Evolutionary conservation across 1,284 basidiomycete genomes (phyloP), one percentile per base, ranked within the genome.

Genomic region (Chalciporus sp.): DNA sequence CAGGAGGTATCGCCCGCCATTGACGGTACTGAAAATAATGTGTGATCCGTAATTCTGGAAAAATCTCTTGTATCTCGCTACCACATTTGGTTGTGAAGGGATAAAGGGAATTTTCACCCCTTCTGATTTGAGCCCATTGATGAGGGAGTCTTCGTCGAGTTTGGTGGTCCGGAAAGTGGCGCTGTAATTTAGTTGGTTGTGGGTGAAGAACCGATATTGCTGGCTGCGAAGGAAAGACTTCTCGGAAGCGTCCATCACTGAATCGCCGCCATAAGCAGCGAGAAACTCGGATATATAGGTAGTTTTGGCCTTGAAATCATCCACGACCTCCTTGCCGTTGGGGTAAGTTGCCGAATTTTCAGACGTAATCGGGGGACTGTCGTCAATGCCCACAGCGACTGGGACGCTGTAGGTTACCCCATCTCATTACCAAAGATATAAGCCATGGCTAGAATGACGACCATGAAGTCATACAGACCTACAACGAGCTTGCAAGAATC

Each of bases 191-290:
- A 23, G 40, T 8, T 50, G 11, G 10, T 40, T 28, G 28, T 14
- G 42, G 14, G 29, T 51, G 26, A 51, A 51, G 42, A 51, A 51
- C n/a, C 41, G n/a, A 28, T 44, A 51, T 26, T 51, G 49, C 7
- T 51, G 49, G 10, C 8, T 9, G 26, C 43, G 31, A 19, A 51
- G 49, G 42, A 51, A 51, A 4, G 49, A 51, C 20, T 51, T 51
- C 23, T 42, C 23, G 11, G 49, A 40, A 7, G 49, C 49, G 31
- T 26, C 28, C 9, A 27, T 6, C 7, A 17, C 49, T 8, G 49
- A 51, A 10, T 29, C 43, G 2, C 41, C 37, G 1, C 49, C 49
- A 8, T 41, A 43, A 5, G 43, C 49, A 28, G 49, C 49, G 2
- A 51, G 35, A 42, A 42, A 50, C 14, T 42, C 29, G 23, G 35